Percentiles rank a stretch among this genome's conserved stretches.
Conservation (phyloP, 2,329 filamentous ascomycete genomes). For the Torrubiella hemipterigena region DNA sequence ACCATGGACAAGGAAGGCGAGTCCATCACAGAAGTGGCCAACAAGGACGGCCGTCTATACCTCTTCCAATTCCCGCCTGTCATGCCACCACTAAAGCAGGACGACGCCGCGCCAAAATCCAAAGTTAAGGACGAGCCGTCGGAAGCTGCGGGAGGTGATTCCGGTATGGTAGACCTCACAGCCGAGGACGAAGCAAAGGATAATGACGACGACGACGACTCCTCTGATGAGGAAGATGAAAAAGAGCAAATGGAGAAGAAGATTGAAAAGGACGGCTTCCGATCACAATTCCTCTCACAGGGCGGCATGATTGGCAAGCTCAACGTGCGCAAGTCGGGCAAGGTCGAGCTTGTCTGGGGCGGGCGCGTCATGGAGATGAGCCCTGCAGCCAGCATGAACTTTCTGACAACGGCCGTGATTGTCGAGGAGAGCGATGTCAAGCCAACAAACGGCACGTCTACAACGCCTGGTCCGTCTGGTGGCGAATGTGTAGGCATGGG, state of each 20-base stretch:
- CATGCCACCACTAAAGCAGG: constrained; percentile 39
- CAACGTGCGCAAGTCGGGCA: constrained; percentile 48
- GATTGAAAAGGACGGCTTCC: constrained; percentile 21
- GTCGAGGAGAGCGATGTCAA: constrained; percentile 46
- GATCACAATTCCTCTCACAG: constrained; percentile 28
- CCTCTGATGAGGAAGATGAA: constrained; percentile 10
- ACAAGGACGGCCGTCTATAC: constrained; percentile 45
- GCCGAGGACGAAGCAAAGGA: constrained; percentile 11
- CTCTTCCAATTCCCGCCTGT: constrained; percentile 55
- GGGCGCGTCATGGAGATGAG: constrained; percentile 41
- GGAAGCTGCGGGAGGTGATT: constrained; percentile 24
- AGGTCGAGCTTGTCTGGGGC: constrained; percentile 51
- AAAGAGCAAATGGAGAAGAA: constrained; percentile 19
- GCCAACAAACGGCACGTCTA: constrained; percentile 24
- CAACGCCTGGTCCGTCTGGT: constrained; percentile 9
- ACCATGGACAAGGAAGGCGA: constrained; percentile 18
- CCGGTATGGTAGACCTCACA: constrained; percentile 30
- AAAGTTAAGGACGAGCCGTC: constrained; percentile 31
- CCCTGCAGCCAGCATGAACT: constrained; percentile 39
- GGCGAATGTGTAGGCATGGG: constrained; percentile 50
- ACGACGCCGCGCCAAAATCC: constrained; percentile 12
- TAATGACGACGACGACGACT: constrained; percentile 15
- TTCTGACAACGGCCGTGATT: constrained; percentile 46
- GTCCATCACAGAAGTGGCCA: constrained; percentile 15
- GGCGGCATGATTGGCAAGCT: constrained; percentile 50